phyloP scores from a whole-genome alignment of 495 filamentous ascomycete species.

The Talaromyces stipitatus region DNA sequence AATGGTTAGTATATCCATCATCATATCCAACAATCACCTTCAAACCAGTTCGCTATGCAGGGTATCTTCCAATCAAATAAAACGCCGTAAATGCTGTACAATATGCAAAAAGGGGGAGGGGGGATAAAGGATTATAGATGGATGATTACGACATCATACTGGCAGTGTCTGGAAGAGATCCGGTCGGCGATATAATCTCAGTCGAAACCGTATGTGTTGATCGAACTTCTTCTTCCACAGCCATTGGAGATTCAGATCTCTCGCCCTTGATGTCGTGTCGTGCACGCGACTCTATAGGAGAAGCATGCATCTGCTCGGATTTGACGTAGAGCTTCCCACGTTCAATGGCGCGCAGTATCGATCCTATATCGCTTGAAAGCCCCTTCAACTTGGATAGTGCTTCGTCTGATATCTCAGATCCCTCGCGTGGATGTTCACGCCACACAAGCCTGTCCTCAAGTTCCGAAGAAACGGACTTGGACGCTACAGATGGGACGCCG shows the following conservation, averaged over 20 bases:
- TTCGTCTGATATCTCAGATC: conserved; percentile 30
- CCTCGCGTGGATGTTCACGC: conserved; percentile 18
- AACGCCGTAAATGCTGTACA: conserved; percentile 1
- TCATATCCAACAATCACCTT: neutral
- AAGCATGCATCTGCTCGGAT: conserved; percentile 25
- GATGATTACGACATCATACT: neutral
- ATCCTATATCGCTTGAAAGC: conserved; percentile 29
- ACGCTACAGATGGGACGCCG: conserved; percentile 26
- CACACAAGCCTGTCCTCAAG: conserved; percentile 32
- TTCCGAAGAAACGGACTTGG: conserved; percentile 28
- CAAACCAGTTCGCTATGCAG: neutral
- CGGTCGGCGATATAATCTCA: conserved; percentile 19
- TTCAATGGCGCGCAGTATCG: conserved; percentile 29
- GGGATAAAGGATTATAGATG: neutral
- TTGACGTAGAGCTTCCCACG: conserved; percentile 27
- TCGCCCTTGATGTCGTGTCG: conserved; percentile 6
- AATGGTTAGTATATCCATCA: neutral
- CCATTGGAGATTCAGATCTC: neutral
- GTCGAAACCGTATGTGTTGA: conserved; percentile 26
- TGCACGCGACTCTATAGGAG: conserved; percentile 25
- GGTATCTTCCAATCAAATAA: conserved; percentile 1
- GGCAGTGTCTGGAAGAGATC: neutral
- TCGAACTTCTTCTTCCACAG: conserved; percentile 16
- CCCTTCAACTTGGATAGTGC: conserved; percentile 32
- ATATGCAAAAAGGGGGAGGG: neutral